A percentile compares a stretch with the other conserved stretches of the same genome.
These are phyloP conservation scores for Lichtheimia ornata DNA, from an alignment of 371 early-diverging fungal genomes.

Conservation along the genomic window DNA sequence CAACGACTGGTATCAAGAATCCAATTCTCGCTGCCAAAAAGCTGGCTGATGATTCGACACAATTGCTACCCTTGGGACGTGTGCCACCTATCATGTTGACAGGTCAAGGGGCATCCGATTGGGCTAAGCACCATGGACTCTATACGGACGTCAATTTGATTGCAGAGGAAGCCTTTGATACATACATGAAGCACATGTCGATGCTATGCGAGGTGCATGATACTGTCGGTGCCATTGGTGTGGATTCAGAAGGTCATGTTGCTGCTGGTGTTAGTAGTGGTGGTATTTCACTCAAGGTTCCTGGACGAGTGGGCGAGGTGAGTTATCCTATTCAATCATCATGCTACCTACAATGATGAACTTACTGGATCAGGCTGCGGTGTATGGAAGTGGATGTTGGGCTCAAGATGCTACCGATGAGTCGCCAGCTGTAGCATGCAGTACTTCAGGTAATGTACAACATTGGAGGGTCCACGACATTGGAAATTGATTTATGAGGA, in stretches of 20 bases:
- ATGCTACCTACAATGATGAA: too few species aligned
- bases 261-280: conserved; percentile 87
- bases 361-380: conserved; percentile 54
- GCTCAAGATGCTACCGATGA: conserved; percentile 46
- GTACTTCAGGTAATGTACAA: conserved; percentile 52
- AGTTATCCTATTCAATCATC: background rate
- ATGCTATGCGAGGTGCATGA: conserved; percentile 53
- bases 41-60: conserved; percentile 42
- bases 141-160: conserved; percentile 23
- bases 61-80: conserved; percentile 59
- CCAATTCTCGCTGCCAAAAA: conserved; percentile 65
- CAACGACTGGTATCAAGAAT: conserved; percentile 67
- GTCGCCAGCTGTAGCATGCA: conserved; percentile 61
- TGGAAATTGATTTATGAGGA: background rate
- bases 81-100: conserved; percentile 78
- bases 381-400: conserved; percentile 78
- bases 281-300: conserved; percentile 80
- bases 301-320: conserved; percentile 88
- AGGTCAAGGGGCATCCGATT: conserved; percentile 64
- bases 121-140: conserved; percentile 44
- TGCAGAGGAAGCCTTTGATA: conserved; percentile 15
- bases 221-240: conserved; percentile 86
- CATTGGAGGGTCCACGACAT: too few species aligned
- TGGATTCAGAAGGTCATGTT: conserved; percentile 68
- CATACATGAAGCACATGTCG: conserved; percentile 26